Base-by-base conservation (phyloP, 2,329 filamentous ascomycete genomes). In the Tolypocladium capitatum region DNA sequence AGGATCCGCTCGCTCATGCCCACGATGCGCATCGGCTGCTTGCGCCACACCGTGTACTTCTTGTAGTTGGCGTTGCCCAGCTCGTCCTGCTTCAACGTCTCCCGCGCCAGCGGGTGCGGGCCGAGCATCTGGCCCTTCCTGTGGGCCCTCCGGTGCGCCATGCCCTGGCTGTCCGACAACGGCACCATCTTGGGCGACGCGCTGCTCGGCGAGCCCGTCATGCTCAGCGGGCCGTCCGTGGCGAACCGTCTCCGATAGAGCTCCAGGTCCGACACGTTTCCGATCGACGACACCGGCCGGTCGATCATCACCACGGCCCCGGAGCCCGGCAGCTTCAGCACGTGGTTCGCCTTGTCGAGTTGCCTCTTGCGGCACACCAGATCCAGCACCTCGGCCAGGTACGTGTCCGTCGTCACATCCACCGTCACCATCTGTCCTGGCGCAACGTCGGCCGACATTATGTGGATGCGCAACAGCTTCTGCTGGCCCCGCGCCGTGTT, bases 1-100 rank as follows among this genome's bases (percentile, higher is more conserved):
- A 92, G 70, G 10, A 87, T 78, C 49, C 85, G 79, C 56, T 89
- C 84, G 51, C 86, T 85, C 58, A 84, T 77, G 4, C 80, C 81
- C 38, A 86, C 81, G 56, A 92, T 84, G 24, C 84, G 81, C 76
- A 92, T 87, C 9, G 84, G 82, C 63, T 90, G 85, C 64, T 89
- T 87, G 53, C 86, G 80, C 70, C 84, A 85, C 16, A 94, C 86
- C 13, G 79, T 81, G 65, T 88, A 92, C 56, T 83, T 84, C 59
- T 86, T 83, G 67, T 86, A 84, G 56, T 74, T 80, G 38, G 73
- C 71, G 49, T 70, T 71, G 53, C 70, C 73, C 44, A 76, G 66
- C 59, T 80, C 77, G 48, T 80, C 76, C 55, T 77, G 73, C 64
- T 77, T 77, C 51, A 76, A 65, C 18, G 74, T 71, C 61, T 83